Conservation (phyloP, 1,139 yeast genomes). For the Geotrichum macrosporum region DNA sequence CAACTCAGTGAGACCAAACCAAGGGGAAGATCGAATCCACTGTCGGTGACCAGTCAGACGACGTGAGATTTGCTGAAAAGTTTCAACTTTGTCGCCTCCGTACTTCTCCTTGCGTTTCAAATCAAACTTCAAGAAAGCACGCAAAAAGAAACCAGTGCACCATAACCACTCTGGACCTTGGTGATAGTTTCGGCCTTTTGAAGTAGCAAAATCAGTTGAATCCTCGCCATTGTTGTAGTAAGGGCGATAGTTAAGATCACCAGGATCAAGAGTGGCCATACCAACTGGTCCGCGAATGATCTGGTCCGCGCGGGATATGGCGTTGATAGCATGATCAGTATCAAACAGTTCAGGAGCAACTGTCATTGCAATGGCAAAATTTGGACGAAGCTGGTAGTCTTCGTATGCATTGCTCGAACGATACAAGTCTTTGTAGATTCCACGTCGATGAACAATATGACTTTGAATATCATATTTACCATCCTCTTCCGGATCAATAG, state of each 20-base stretch:
- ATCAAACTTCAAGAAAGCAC: conserved; percentile 63
- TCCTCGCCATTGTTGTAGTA: conserved; percentile 78
- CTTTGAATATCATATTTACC: conserved; percentile 56
- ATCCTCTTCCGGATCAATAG: conserved; percentile 54
- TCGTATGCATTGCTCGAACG: conserved; percentile 80
- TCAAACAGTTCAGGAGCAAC: conserved; percentile 91
- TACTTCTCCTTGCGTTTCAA: conserved; percentile 34
- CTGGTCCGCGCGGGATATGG: conserved; percentile 67
- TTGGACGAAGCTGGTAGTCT: conserved; percentile 90
- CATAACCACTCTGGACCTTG: conserved; percentile 99
- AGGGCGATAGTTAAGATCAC: conserved; percentile 87
- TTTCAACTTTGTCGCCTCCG: conserved; percentile 29
- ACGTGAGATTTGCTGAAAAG: conserved; percentile 44
- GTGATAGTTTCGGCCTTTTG: conserved; percentile 94
- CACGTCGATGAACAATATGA: conserved; percentile 74
- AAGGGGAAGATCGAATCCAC: conserved; percentile 69
- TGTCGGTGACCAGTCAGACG: conserved; percentile 60
- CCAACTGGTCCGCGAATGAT: conserved; percentile 85
- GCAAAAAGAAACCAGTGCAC: conserved; percentile 79
- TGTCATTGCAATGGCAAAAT: conserved; percentile 85
- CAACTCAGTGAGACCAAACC: conserved; percentile 93
- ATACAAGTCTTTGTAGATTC: conserved; percentile 85
- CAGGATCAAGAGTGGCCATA: conserved; percentile 86
- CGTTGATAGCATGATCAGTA: conserved; percentile 53
- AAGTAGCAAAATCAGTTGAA: conserved; percentile 79